These are phyloP conservation scores for Colletotrichum tanaceti DNA, from an alignment of 2,329 filamentous ascomycete genomes.

Conservation along the genomic window DNA sequence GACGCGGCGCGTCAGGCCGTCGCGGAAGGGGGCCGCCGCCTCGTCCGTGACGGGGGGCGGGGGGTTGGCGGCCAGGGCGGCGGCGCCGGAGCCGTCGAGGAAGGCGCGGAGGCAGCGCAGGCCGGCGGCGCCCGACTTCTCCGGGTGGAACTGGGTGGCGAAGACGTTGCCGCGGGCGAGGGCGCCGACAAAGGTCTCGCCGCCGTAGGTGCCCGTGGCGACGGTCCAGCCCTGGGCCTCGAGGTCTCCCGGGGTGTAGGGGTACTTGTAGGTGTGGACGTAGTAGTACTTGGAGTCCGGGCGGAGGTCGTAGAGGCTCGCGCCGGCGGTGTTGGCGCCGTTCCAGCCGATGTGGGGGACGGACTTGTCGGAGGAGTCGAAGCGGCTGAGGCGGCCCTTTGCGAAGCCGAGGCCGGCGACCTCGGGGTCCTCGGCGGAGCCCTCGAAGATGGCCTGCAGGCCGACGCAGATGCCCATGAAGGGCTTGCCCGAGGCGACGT, in stretches of 20 bases:
- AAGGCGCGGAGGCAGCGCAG: slow-evolving; percentile 87
- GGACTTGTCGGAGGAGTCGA: slow-evolving; percentile 81
- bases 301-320: slow-evolving; percentile 78
- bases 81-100: slow-evolving; percentile 74
- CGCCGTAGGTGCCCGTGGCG: slow-evolving; percentile 89
- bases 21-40: slow-evolving; percentile 47
- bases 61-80: slow-evolving; percentile 55
- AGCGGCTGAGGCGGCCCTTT: slow-evolving; percentile 76
- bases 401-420: slow-evolving; percentile 82
- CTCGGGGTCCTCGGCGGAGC: slow-evolving; percentile 80
- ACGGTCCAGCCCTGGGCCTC: slow-evolving; percentile 89
- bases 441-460: slow-evolving; percentile 87
- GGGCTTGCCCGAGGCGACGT: slow-evolving; percentile 91
- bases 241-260: slow-evolving; percentile 78
- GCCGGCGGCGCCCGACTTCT: slow-evolving; percentile 94
- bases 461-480: slow-evolving; percentile 99
- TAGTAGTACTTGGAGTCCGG: slow-evolving; percentile 97
- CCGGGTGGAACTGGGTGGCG: slow-evolving; percentile 96
- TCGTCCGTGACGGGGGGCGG: slow-evolving; percentile 33
- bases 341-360: slow-evolving; percentile 99
- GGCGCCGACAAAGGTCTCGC: slow-evolving; percentile 91
- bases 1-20: slow-evolving; percentile 89
- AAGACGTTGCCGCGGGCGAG: slow-evolving; percentile 87
- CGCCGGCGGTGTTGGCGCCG: slow-evolving; percentile 75
- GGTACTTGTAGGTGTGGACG: slow-evolving; percentile 92